Percentiles rank a stretch among this genome's conserved stretches.
These are phyloP conservation scores for Stephanodiscus triporus DNA, from an alignment of 108 stramenopile genomes.

Conservation along the genomic window DNA sequence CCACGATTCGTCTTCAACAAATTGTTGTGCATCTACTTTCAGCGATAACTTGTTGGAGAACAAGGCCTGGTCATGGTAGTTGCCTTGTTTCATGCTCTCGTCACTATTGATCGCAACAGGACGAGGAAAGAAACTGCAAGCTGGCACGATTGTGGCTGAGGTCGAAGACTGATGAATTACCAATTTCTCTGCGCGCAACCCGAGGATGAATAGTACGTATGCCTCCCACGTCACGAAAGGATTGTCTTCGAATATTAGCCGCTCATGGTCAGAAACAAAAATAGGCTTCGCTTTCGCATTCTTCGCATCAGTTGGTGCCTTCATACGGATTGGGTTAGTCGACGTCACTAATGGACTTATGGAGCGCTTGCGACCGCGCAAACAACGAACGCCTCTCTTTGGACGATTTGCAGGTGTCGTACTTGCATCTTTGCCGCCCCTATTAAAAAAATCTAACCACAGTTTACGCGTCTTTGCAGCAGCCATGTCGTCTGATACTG, in stretches of 20 bases:
- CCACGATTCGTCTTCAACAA: background rate
- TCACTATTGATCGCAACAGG: slow-evolving; percentile 22
- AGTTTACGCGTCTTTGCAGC: slow-evolving; percentile 5
- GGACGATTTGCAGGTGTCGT: slow-evolving; percentile 3
- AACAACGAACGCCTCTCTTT: slow-evolving; percentile 33
- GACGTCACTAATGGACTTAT: slow-evolving; percentile 37
- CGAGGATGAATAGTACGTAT: slow-evolving; percentile 31
- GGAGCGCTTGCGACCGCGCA: slow-evolving; percentile 37
- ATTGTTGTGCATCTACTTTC: background rate
- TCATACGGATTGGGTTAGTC: slow-evolving; percentile 15
- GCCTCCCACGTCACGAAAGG: slow-evolving; percentile 38
- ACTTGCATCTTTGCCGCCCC: background rate
- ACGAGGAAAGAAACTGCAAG: slow-evolving; percentile 20
- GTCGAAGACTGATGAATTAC: slow-evolving; percentile 1
- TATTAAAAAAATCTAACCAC: slow-evolving; percentile 26
- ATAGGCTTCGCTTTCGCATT: too few species aligned
- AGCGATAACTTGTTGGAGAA: background rate
- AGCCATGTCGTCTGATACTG: slow-evolving; percentile 20
- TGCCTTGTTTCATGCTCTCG: background rate
- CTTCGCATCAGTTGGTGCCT: slow-evolving; percentile 5
- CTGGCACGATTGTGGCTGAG: background rate
- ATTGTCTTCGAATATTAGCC: slow-evolving; percentile 13
- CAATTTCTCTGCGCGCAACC: slow-evolving; percentile 15
- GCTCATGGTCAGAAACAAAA: too few species aligned
- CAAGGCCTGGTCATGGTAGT: background rate